Conservation (phyloP, 2,329 filamentous ascomycete genomes). For the Ramularia collo-cygni region DNA sequence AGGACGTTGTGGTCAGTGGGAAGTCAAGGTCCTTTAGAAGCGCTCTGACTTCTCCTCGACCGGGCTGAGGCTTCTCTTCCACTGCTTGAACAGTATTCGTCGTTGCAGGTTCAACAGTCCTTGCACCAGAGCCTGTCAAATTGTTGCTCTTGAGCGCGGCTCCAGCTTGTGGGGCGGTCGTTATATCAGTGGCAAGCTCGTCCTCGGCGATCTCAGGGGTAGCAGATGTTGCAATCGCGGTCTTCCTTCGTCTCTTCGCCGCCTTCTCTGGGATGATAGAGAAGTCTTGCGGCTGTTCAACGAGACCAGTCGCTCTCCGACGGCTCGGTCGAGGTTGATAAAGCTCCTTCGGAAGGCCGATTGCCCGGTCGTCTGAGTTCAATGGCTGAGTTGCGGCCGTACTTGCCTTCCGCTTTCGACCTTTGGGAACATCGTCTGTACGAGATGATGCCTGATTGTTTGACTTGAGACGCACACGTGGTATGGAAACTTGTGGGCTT, state of each 20-base stretch:
- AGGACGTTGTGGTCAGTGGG: background rate
- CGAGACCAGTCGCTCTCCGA: slow-evolving; percentile 22
- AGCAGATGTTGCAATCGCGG: slow-evolving; percentile 4
- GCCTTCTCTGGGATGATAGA: slow-evolving; percentile 35
- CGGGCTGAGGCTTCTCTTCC: slow-evolving; percentile 1
- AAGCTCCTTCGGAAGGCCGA: slow-evolving; percentile 34
- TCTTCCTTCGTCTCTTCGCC: slow-evolving; percentile 36
- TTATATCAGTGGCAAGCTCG: background rate
- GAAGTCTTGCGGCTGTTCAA: slow-evolving; percentile 25
- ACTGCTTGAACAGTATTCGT: background rate
- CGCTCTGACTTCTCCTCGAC: background rate
- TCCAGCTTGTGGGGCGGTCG: background rate
- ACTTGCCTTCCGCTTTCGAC: slow-evolving; percentile 19
- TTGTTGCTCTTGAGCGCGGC: background rate
- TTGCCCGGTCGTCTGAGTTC: slow-evolving; percentile 26
- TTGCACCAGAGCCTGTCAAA: background rate
- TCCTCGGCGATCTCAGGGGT: background rate
- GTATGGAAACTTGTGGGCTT: slow-evolving; percentile 16
- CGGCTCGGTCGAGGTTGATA: slow-evolving; percentile 36
- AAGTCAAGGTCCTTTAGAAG: background rate
- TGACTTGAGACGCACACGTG: background rate
- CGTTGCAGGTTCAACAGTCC: background rate
- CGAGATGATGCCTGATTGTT: slow-evolving; percentile 5
- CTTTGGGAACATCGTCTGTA: slow-evolving; percentile 2
- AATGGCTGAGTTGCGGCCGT: slow-evolving; percentile 17